Evolutionary conservation across 164 flowering plant genomes (phyloP).

Genomic region (Nymphaea colorata): DNA sequence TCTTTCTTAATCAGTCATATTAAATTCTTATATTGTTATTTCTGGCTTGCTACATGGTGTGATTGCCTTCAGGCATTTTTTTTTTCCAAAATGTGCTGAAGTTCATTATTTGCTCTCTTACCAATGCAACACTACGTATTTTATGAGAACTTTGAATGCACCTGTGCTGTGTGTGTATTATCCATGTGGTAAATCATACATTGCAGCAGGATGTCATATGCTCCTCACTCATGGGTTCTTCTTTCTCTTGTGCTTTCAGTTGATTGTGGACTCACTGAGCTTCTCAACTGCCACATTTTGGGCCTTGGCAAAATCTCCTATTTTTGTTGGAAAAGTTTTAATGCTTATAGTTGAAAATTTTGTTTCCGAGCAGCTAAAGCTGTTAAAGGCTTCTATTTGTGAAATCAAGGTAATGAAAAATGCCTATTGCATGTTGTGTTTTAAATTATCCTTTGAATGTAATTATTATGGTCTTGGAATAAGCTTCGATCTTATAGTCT

Average conservation of each 20-base stretch:
- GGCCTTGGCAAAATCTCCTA: conserved; percentile 32
- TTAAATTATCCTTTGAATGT: not conserved
- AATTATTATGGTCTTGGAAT: not conserved
- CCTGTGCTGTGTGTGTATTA: too few species aligned
- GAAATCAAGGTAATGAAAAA: conserved; percentile 52
- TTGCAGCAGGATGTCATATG: not conserved
- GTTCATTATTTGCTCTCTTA: too few species aligned
- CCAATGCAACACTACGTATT: not conserved
- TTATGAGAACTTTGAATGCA: not conserved
- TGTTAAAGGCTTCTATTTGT: conserved; percentile 37
- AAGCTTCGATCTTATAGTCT: not conserved
- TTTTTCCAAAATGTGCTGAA: too few species aligned
- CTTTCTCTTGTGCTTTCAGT: conserved; percentile 30
- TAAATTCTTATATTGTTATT: too few species aligned
- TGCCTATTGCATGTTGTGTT: conserved; percentile 1
- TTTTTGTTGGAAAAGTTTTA: conserved; percentile 19
- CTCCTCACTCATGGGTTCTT: not conserved
- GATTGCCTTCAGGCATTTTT: too few species aligned
- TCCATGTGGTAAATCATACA: not conserved
- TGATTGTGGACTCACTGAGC: conserved; percentile 46
- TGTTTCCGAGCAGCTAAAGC: conserved; percentile 39
- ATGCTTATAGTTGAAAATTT: conserved; percentile 37
- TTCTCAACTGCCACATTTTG: conserved; percentile 38
- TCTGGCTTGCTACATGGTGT: too few species aligned
- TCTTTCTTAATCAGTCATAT: too few species aligned